phyloP scores from a whole-genome alignment of 257 asterid genomes.

The Lycium ferocissimum region DNA sequence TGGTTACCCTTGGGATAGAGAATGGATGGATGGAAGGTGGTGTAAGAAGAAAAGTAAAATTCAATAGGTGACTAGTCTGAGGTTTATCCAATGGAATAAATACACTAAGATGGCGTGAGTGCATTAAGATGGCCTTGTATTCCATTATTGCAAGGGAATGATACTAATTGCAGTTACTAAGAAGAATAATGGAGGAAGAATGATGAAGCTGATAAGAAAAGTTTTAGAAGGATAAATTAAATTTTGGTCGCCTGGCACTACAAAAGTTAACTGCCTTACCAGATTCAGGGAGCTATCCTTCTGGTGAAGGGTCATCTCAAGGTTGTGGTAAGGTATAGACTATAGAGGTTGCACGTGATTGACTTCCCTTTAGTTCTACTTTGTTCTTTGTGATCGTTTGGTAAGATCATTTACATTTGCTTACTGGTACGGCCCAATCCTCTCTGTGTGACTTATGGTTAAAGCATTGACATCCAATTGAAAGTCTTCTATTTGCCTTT shows the following conservation, averaged over 20 bases:
- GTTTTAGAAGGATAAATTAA: background rate
- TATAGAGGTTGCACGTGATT: background rate
- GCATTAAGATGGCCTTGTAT: background rate
- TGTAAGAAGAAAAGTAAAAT: background rate
- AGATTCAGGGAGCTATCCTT: slow-evolving; percentile 19
- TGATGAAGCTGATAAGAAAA: background rate
- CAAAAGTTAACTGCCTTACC: background rate
- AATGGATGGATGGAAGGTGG: background rate
- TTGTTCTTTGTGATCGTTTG: slow-evolving; percentile 18
- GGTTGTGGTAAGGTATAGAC: slow-evolving; percentile 3
- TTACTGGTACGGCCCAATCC: background rate
- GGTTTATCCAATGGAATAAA: background rate
- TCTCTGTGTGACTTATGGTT: background rate
- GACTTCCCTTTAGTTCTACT: background rate
- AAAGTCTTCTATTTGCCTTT: slow-evolving; percentile 9
- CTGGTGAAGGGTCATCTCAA: slow-evolving; percentile 17
- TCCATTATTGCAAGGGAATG: background rate
- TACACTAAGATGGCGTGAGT: slow-evolving; percentile 7
- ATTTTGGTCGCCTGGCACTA: slow-evolving; percentile 18
- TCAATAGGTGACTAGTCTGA: background rate
- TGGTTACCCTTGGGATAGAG: background rate
- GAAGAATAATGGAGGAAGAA: background rate
- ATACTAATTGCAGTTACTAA: slow-evolving; percentile 19
- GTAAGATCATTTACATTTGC: background rate
- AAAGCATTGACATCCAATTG: background rate